phyloP scores from a whole-genome alignment of 164 flowering plant species.

The Stephania japonica region DNA sequence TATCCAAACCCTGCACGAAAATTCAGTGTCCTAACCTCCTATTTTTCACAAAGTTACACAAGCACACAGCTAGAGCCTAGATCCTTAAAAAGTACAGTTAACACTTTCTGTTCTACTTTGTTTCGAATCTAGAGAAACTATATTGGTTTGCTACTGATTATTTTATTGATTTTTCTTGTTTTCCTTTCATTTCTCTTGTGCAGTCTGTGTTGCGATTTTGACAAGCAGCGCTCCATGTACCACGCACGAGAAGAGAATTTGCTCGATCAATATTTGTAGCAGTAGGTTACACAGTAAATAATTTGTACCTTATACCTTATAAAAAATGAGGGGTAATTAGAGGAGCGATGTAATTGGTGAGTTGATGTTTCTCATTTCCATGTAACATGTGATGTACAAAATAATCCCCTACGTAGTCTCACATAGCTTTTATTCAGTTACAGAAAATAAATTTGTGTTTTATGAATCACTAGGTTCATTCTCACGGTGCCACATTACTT shows the following conservation, averaged over 20 bases:
- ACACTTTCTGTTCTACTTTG: neutral
- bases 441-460: neutral
- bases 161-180: neutral
- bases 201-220: neutral
- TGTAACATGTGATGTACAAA: neutral
- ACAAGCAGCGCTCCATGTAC: neutral
- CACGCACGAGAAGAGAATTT: neutral
- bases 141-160: neutral
- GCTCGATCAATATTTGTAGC: neutral
- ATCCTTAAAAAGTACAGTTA: neutral
- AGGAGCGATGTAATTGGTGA: neutral
- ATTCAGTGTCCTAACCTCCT: neutral
- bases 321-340: neutral
- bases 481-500: neutral
- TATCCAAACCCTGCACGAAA: neutral
- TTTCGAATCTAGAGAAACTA: neutral
- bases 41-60: neutral
- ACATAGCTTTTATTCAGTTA: neutral
- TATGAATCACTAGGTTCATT: neutral
- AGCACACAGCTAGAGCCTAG: neutral
- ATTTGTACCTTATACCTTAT: neutral
- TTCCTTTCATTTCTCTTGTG: neutral
- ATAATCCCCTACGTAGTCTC: neutral
- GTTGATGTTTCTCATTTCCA: neutral
- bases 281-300: neutral